Conservation (phyloP, 176 grass and related monocot species). For the Guadua angustifolia region DNA sequence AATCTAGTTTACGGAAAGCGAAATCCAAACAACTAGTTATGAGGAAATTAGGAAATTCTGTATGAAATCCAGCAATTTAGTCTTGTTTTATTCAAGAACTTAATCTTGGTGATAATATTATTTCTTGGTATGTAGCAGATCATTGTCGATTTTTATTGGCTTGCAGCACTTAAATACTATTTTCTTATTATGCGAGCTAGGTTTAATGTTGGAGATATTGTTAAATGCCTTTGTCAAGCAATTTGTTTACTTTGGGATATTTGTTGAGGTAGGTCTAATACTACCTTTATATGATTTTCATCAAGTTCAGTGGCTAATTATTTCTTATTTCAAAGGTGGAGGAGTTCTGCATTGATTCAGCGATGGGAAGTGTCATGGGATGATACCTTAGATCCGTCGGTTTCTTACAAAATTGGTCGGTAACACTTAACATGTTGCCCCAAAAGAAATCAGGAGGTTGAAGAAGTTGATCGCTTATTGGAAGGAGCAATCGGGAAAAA, state of each 20-base stretch:
- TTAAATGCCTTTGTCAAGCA: slow-evolving; percentile 73
- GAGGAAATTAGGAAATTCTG: neutral
- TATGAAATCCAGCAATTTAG: neutral
- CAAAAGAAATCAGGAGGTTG: too few relatives aligned
- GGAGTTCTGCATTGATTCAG: slow-evolving; percentile 85
- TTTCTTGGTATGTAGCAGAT: neutral
- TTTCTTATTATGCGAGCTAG: slow-evolving; percentile 65
- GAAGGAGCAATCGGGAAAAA: too few relatives aligned
- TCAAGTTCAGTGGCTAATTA: slow-evolving; percentile 46
- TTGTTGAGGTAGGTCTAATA: slow-evolving; percentile 72
- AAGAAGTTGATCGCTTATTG: too few relatives aligned
- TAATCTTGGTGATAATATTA: too few relatives aligned
- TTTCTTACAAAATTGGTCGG: slow-evolving; percentile 88
- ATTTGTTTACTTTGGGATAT: slow-evolving; percentile 97
- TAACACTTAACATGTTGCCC: slow-evolving; percentile 39
- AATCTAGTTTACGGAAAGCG: neutral
- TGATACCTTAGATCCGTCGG: slow-evolving; percentile 80
- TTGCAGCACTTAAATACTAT: neutral
- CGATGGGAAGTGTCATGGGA: slow-evolving; percentile 87
- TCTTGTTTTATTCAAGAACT: neutral
- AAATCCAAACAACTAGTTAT: neutral
- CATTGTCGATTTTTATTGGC: neutral
- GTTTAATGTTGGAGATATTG: slow-evolving; percentile 84
- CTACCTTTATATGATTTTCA: slow-evolving; percentile 1
- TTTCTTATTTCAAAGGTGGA: slow-evolving; percentile 69